phyloP scores from a whole-genome alignment of 2,329 filamentous ascomycete species.

The Penicillium sp. region DNA sequence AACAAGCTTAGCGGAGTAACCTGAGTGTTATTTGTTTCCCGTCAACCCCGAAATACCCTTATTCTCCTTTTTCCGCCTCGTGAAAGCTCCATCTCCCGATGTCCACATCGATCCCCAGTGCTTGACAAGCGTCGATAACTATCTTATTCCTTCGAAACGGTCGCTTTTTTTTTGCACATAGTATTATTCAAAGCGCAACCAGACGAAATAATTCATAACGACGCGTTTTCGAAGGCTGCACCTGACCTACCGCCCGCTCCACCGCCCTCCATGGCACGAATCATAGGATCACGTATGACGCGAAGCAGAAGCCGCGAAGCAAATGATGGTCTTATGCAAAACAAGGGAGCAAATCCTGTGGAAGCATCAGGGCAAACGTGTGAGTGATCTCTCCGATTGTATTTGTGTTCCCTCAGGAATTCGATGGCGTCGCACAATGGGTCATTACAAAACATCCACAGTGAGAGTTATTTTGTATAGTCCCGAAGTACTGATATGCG shows the following conservation, averaged over 20 bases:
- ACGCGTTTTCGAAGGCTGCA: background rate
- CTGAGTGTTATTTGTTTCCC: background rate
- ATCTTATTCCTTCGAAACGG: background rate
- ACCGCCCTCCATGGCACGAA: constrained; percentile 5
- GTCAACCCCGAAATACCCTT: constrained; percentile 11
- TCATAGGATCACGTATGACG: constrained; percentile 27
- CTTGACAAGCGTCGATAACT: background rate
- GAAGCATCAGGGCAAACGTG: background rate
- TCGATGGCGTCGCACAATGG: background rate
- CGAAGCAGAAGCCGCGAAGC: constrained; percentile 41
- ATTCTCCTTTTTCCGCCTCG: background rate
- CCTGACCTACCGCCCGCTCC: background rate
- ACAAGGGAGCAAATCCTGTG: constrained; percentile 6
- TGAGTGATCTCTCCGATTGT: background rate
- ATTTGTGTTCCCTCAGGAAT: background rate
- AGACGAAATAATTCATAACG: background rate
- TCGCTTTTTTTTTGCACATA: background rate
- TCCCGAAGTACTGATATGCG: background rate
- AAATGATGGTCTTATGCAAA: constrained; percentile 10
- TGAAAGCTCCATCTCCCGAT: background rate
- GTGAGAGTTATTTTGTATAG: background rate
- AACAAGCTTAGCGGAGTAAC: background rate
- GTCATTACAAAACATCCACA: background rate
- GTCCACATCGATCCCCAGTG: background rate
- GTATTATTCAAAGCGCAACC: background rate